Evolutionary conservation across 163 green algal species (phyloP).

Genomic region (Scenedesmus sp.): DNA sequence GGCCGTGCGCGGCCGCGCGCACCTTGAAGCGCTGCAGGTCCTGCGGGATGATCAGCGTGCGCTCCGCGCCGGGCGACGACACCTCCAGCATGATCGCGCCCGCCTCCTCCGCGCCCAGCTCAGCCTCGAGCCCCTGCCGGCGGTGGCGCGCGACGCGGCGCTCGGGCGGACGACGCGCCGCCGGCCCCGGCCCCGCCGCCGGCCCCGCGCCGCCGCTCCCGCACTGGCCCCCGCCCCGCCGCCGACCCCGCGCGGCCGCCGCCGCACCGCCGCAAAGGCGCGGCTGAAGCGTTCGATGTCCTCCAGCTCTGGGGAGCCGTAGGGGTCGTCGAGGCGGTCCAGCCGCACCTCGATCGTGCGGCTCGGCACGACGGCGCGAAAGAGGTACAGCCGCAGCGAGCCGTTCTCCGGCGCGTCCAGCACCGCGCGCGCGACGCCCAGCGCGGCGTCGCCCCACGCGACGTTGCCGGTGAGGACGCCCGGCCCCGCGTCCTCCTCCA

Average conservation of each 20-base stretch:
- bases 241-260: too few relatives aligned
- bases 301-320: constrained; percentile 67
- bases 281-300: constrained; percentile 70
- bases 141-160: neutral
- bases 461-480: constrained; percentile 52
- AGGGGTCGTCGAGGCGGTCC: constrained; percentile 66
- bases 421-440: constrained; percentile 50
- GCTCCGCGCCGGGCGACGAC: constrained; percentile 67
- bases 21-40: constrained; percentile 62
- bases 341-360: constrained; percentile 63
- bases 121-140: constrained; percentile 51
- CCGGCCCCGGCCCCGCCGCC: constrained; percentile 1
- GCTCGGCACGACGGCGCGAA: constrained; percentile 39
- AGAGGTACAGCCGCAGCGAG: constrained; percentile 38
- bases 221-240: too few relatives aligned
- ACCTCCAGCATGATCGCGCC: constrained; percentile 66
- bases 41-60: constrained; percentile 56
- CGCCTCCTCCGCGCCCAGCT: constrained; percentile 52
- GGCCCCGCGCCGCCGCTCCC: too few relatives aligned
- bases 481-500: constrained; percentile 46
- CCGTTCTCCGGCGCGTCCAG: constrained; percentile 4
- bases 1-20: too few relatives aligned
- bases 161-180: neutral
- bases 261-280: constrained; percentile 2
- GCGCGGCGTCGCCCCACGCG: constrained; percentile 57